Percentiles rank a stretch among this genome's conserved stretches.
Evolutionary conservation across 176 grass and related monocot genomes (phyloP).

Genomic region (Carex kokanica): DNA sequence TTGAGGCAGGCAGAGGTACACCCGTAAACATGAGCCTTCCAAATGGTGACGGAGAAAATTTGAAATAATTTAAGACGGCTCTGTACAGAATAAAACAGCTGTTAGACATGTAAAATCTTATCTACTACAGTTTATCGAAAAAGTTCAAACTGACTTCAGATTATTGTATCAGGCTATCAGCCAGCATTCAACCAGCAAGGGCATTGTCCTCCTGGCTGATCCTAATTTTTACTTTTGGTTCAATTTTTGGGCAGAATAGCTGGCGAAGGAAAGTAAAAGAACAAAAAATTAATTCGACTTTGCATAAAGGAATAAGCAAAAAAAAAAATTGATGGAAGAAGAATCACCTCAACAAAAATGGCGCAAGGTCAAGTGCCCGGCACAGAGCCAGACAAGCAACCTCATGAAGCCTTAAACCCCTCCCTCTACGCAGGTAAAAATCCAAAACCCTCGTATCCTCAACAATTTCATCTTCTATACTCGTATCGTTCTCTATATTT

Average conservation of each 20-base stretch:
- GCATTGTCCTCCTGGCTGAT: not conserved
- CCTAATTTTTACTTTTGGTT: not conserved
- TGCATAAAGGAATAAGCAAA: not conserved
- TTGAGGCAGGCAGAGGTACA: constrained; percentile 22
- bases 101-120: not conserved
- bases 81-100: constrained; percentile 38
- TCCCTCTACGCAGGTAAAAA: constrained; percentile 70
- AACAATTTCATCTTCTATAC: constrained; percentile 52
- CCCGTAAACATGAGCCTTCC: constrained; percentile 37
- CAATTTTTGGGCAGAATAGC: not conserved
- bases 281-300: not conserved
- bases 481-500: constrained; percentile 23
- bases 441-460: constrained; percentile 53
- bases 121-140: no score
- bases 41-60: constrained; percentile 72
- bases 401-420: constrained; percentile 82
- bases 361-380: constrained; percentile 61
- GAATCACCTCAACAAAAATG: constrained; percentile 59
- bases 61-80: constrained; percentile 63
- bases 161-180: not conserved
- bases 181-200: not conserved
- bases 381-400: constrained; percentile 59
- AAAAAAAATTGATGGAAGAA: not conserved
- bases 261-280: no score
- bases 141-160: no score